Evolutionary conservation across 495 filamentous ascomycete genomes (phyloP), one percentile per base, ranked within the genome.

Genomic region (Lindgomyces ingoldianus): DNA sequence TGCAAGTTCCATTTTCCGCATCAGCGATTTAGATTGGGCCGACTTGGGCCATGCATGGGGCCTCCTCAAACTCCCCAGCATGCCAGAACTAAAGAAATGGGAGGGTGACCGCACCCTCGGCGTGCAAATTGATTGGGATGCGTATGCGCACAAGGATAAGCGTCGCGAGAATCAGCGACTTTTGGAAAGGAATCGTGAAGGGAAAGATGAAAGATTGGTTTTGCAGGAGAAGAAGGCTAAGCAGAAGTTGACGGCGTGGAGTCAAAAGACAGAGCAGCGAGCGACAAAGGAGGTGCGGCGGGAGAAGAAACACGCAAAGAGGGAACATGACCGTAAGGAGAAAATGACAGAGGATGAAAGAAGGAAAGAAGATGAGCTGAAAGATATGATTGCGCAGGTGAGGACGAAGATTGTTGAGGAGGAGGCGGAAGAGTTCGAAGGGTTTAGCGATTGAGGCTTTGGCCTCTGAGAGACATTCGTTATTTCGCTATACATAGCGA

Each of bases 1-100:
- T 74, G 91, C 93, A 11, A 84, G 81, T 64, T 92, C 89, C 75
- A 98, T 98, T 64, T 98, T 98, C 80, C 86, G 91, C 3, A 79
- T 93, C 3, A 72, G 80, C 9, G 90, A 94, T 70, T 79, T 96
- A 18, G 86, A 93, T 73, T 98, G 94, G 94, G 78, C 80, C 41
- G 89, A 89, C 45, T 76, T 95, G 1, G 93, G 87, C 2, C 79
- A 85, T 57, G 88, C 87, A 11, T 98, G 92, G 89, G 89, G 87
- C 0, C 79, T 98, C 9, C 78, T 98, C 41, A 87, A 84, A 60
- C 80, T 98, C 51, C 94, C 94, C 42, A 93, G 89, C 74, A 98
- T 98, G 94, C 94, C 95, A 0, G 94, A 98, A 72, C 74, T 93
- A 57, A 87, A 85, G 64, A 83, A 73, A 18, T 91, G 87, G 71